A percentile compares a stretch with the other conserved stretches of the same genome.
These are phyloP conservation scores for Teunomyces panamensis DNA, from an alignment of 805 yeast genomes.

Conservation along the genomic window DNA sequence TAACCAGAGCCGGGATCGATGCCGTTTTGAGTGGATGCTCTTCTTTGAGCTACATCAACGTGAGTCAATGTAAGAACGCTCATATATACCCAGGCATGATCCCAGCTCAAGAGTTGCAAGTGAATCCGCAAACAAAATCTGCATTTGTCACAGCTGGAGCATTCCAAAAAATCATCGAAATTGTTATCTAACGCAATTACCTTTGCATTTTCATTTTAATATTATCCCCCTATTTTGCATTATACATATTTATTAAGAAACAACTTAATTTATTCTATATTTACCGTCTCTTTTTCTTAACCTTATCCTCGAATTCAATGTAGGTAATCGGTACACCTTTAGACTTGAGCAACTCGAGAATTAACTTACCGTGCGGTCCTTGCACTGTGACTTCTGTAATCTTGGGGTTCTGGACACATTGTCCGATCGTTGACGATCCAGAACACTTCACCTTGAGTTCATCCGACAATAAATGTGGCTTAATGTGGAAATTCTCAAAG, in stretches of 20 bases:
- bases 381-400: constrained; percentile 76
- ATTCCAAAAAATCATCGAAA: constrained; percentile 54
- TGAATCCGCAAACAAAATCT: constrained; percentile 50
- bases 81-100: constrained; percentile 60
- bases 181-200: constrained; percentile 37
- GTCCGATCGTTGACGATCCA: constrained; percentile 78
- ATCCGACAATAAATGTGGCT: constrained; percentile 61
- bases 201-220: constrained; percentile 5
- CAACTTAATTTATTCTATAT: neutral
- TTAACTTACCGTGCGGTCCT: constrained; percentile 76
- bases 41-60: constrained; percentile 51
- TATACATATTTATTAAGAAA: neutral
- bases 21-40: constrained; percentile 56
- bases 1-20: constrained; percentile 75
- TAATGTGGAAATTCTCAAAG: constrained; percentile 64
- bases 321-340: constrained; percentile 65
- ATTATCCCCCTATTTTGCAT: neutral
- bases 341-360: constrained; percentile 53
- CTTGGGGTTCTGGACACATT: constrained; percentile 52
- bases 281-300: constrained; percentile 47
- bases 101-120: constrained; percentile 53
- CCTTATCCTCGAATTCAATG: constrained; percentile 64
- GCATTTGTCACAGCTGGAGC: constrained; percentile 58
- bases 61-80: constrained; percentile 72
- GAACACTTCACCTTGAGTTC: constrained; percentile 78